Conservation (phyloP, 164 flowering plant genomes). For the Dillenia suffruticosa region DNA sequence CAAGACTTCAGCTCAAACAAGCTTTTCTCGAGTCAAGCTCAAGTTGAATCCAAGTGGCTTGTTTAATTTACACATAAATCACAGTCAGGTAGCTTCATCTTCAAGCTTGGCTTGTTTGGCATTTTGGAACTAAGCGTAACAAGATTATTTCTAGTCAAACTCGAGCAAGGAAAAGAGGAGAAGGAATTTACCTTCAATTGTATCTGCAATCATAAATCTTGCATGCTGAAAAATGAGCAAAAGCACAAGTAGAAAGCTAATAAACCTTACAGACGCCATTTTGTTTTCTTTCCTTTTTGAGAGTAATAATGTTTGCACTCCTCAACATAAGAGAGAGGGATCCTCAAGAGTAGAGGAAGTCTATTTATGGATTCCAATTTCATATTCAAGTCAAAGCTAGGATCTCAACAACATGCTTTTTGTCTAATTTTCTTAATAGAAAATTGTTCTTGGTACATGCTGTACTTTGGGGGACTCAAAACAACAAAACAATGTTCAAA, state of each 20-base stretch:
- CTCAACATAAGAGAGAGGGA: not conserved
- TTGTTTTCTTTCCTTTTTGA: conserved; percentile 3
- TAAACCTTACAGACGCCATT: conserved; percentile 16
- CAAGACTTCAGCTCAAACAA: too few species aligned
- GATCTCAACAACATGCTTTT: conserved; percentile 24
- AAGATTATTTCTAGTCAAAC: too few species aligned
- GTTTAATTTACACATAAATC: too few species aligned
- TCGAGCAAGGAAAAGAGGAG: not conserved
- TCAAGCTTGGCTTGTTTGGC: too few species aligned
- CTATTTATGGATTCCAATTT: conserved; percentile 30
- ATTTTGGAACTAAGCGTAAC: too few species aligned
- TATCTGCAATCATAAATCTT: not conserved
- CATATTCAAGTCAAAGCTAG: conserved; percentile 38
- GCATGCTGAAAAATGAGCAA: not conserved
- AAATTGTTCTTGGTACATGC: conserved; percentile 8
- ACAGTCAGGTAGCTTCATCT: too few species aligned
- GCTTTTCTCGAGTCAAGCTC: too few species aligned
- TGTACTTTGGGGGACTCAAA: conserved; percentile 20
- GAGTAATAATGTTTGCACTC: not conserved
- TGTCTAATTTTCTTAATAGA: conserved; percentile 4
- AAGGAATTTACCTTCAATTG: conserved; percentile 8
- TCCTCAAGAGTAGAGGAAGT: not conserved
- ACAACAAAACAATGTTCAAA: conserved; percentile 13
- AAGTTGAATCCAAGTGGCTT: not conserved
- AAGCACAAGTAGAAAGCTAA: conserved; percentile 7